Evolutionary conservation across 2,329 filamentous ascomycete genomes (phyloP).

Genomic region (Lachnellula cervina): DNA sequence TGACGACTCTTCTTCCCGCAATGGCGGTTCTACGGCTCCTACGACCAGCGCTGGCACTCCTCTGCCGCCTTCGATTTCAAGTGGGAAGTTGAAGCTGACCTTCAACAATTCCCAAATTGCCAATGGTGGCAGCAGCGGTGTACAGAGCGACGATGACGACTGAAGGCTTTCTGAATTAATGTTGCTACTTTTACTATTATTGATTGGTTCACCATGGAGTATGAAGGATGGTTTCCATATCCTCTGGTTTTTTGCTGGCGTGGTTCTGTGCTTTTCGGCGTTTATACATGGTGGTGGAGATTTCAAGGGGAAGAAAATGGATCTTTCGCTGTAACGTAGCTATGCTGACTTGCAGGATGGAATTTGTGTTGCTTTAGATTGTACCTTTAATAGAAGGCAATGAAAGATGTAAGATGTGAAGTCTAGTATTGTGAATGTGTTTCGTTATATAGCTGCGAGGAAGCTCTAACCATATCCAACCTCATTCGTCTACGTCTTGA

Average conservation of each 20-base stretch:
- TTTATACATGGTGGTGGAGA: neutral
- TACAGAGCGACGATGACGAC: slow-evolving; percentile 50
- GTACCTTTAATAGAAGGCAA: neutral
- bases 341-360: neutral
- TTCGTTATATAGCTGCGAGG: too few species aligned
- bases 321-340: neutral
- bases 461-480: too few species aligned
- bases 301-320: neutral
- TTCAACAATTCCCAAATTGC: slow-evolving; percentile 40
- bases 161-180: slow-evolving; percentile 6
- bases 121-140: slow-evolving; percentile 38
- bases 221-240: slow-evolving; percentile 8
- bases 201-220: slow-evolving; percentile 13
- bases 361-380: neutral
- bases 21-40: slow-evolving; percentile 39
- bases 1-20: slow-evolving; percentile 36
- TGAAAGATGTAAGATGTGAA: neutral
- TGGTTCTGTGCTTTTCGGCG: neutral
- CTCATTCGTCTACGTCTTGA: too few species aligned
- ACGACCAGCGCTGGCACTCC: slow-evolving; percentile 60
- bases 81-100: slow-evolving; percentile 62
- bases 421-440: too few species aligned
- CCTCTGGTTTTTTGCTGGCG: neutral
- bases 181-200: neutral
- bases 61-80: slow-evolving; percentile 44